Conservation (phyloP, 2,329 filamentous ascomycete genomes). For the Dendrostoma leiphaemia region DNA sequence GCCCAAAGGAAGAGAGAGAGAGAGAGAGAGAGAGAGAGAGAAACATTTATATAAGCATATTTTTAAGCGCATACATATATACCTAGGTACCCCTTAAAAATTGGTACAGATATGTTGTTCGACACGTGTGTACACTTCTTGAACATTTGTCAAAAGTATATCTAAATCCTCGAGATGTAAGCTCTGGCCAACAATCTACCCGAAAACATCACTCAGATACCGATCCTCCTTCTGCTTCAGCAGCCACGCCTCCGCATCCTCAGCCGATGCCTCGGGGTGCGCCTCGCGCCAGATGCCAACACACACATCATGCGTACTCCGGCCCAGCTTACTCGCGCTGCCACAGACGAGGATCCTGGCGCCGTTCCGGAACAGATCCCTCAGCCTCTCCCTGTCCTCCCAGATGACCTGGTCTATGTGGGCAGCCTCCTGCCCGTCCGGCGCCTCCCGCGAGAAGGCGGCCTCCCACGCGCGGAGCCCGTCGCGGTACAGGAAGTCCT, state of each 20-base stretch:
- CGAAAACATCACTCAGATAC: conserved; percentile 21
- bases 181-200: too few species aligned
- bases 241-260: conserved; percentile 20
- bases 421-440: not conserved
- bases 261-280: conserved; percentile 13
- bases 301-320: conserved; percentile 15
- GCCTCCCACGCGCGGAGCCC: conserved; percentile 24
- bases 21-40: too few species aligned
- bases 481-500: conserved; percentile 32
- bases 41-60: too few species aligned
- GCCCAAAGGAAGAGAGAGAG: too few species aligned
- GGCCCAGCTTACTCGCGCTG: conserved; percentile 17
- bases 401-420: conserved; percentile 20
- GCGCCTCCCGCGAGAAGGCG: conserved; percentile 5
- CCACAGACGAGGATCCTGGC: conserved; percentile 20
- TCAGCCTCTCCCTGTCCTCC: conserved; percentile 18
- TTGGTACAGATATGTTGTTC: too few species aligned
- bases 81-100: too few species aligned
- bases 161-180: not conserved
- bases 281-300: conserved; percentile 19
- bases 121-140: too few species aligned
- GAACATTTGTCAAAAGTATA: too few species aligned
- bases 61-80: too few species aligned
- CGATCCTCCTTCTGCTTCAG: conserved; percentile 19
- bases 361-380: conserved; percentile 12